Evolutionary conservation across 176 grass and related monocot genomes (phyloP).

Genomic region (Oryza punctata): DNA sequence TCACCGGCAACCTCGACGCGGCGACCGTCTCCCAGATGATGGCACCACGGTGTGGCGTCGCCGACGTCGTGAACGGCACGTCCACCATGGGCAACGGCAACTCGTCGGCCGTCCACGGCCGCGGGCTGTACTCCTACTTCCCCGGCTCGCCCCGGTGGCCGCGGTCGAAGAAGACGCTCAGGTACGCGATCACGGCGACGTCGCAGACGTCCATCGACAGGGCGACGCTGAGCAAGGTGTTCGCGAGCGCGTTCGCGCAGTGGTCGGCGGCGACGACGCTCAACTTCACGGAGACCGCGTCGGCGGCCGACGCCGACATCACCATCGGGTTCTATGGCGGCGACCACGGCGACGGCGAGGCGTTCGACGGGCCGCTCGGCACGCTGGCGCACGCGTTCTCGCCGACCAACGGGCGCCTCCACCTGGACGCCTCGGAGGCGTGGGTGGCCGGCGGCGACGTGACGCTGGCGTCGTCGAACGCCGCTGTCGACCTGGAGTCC

Average conservation of each 20-base stretch:
- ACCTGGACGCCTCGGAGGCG: slow-evolving; percentile 81
- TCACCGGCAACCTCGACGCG: slow-evolving; percentile 61
- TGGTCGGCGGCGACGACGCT: slow-evolving; percentile 72
- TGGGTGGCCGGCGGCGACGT: slow-evolving; percentile 72
- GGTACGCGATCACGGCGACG: slow-evolving; percentile 58
- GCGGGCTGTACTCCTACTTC: slow-evolving; percentile 86
- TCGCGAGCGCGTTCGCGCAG: slow-evolving; percentile 70
- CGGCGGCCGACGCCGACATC: slow-evolving; percentile 53
- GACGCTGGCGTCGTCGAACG: slow-evolving; percentile 21
- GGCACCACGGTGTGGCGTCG: slow-evolving; percentile 78
- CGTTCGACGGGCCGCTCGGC: slow-evolving; percentile 82
- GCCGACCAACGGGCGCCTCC: slow-evolving; percentile 76
- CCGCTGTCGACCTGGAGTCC: slow-evolving; percentile 83
- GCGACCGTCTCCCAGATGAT: slow-evolving; percentile 68
- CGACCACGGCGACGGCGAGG: slow-evolving; percentile 77
- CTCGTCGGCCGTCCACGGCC: slow-evolving; percentile 30
- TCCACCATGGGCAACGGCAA: slow-evolving; percentile 43
- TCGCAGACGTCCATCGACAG: slow-evolving; percentile 52
- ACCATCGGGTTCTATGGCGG: slow-evolving; percentile 76
- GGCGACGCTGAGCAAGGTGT: slow-evolving; percentile 48
- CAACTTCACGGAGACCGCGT: slow-evolving; percentile 67
- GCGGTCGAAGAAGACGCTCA: slow-evolving; percentile 43
- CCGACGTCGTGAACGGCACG: slow-evolving; percentile 74
- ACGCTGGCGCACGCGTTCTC: slow-evolving; percentile 96
- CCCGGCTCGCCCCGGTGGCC: slow-evolving; percentile 67